Base-by-base conservation (phyloP, 768 basidiomycete genomes). In the Suillus decipiens region DNA sequence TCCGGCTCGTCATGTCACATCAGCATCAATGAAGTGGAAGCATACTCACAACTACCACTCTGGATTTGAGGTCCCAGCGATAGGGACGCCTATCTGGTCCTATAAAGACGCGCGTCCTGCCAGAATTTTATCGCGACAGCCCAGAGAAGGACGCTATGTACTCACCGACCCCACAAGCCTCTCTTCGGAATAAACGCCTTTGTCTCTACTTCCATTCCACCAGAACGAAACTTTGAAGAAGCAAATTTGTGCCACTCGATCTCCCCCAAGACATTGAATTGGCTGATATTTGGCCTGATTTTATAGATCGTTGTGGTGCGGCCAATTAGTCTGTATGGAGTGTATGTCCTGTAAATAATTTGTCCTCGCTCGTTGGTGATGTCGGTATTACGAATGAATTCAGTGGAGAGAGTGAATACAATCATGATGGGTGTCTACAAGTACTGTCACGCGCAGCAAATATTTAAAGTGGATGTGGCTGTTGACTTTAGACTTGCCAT, bases 221-320 rank as follows among this genome's bases (percentile, higher is more conserved):
- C 63, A 36, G 75, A 73, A 4, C 67, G 70, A 34, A 81, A 67
- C 33, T 64, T 71, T 6, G 76, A 72, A 0, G 77, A 71, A 17
- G 69, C 67, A 10, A 78, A 37, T 1, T 67, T 1, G 28, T 67
- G 73, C 73, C 77, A 79, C 14, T 78, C 71, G 1, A 81, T 77
- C 59, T 72, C 64, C 8, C 72, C 80, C 5, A 80, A 67, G 3
- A 58, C 60, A 0, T 69, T 71, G 60, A 77, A 76, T 1, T 71
- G 70, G 24, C 69, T 65, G 3, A 66, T 54, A 59, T 69, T 74
- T 2, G 71, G 63, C 31, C 39, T 66, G 63, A 75, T 63, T 51
- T 70, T 76, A 61, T 67, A 36, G 39, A 75, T 43, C 24, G 66
- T 75, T 8, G 75, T 74, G 48, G 60, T 68, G 6, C 69, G 63